phyloP scores from a whole-genome alignment of 805 yeast genomes.

The Phaffomyces opuntiae region DNA sequence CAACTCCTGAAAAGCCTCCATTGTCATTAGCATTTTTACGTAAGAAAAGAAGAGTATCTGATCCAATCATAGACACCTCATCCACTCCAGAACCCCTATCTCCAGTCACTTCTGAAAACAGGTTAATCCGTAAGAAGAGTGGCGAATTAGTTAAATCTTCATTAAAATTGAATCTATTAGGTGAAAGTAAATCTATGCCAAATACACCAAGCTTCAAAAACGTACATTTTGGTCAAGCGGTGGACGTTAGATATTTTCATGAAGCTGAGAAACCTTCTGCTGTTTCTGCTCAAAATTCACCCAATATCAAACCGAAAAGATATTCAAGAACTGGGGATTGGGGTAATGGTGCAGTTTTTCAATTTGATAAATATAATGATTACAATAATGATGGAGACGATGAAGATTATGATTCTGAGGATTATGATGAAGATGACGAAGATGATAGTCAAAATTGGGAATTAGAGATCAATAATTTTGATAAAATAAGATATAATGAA shows the following conservation, averaged over 20 bases:
- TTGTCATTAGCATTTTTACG: constrained; percentile 18
- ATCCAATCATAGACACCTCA: not conserved
- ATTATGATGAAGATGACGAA: constrained; percentile 12
- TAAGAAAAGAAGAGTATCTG: constrained; percentile 15
- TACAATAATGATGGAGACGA: constrained; percentile 17
- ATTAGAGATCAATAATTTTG: constrained; percentile 35
- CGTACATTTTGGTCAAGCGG: constrained; percentile 73
- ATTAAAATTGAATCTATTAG: constrained; percentile 39
- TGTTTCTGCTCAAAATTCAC: constrained; percentile 63
- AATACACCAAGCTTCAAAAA: constrained; percentile 56
- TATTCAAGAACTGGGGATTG: constrained; percentile 19
- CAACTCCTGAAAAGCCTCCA: constrained; percentile 5
- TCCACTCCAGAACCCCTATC: not conserved
- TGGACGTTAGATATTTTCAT: constrained; percentile 66
- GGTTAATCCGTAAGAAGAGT: constrained; percentile 70
- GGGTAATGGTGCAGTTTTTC: constrained; percentile 23
- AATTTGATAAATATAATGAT: constrained; percentile 9
- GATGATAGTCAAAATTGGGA: constrained; percentile 34
- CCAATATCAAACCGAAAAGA: constrained; percentile 27
- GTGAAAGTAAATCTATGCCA: constrained; percentile 40
- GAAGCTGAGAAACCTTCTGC: constrained; percentile 71
- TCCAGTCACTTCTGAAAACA: constrained; percentile 14
- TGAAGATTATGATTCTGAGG: constrained; percentile 15
- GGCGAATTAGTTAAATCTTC: constrained; percentile 84
- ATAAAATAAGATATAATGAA: constrained; percentile 38